Base-by-base conservation (phyloP, 768 basidiomycete species). In the Xerocomus brunneocitrinus region DNA sequence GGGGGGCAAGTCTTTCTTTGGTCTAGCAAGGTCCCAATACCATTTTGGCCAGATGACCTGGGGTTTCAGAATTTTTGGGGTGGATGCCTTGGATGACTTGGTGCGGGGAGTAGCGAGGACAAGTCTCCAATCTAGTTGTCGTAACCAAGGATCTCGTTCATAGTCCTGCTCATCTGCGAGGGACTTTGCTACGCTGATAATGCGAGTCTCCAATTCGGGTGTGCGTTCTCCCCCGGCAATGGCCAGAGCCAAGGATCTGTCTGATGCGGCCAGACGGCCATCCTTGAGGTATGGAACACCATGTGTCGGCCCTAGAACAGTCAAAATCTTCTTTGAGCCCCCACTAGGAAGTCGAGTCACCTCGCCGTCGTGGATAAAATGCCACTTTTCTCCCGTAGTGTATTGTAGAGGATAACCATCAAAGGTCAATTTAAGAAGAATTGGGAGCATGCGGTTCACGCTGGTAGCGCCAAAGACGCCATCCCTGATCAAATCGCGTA, bases 1-100 rank as follows among this genome's bases (percentile, higher is more conserved):
- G 1, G 83, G 84, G 5, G 79, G 74, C 52, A 75, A 63, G 53
- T 75, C 83, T 65, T 84, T 85, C 71, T 80, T 87, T 3, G 87
- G 90, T 61, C 77, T 84, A 3, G 86, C 75, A 3, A 91, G 80
- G 25, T 98, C 94, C 89, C 87, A 93, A 65, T 91, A 99, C 97
- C 97, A 98, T 66, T 91, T 89, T 1, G 95, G 95, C 93, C 95
- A 98, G n/a, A 75, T 50, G 0, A 84, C 77, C 10, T 76, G 76
- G 4, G 73, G 72, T 58, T 74, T 75, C 1, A 62, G 47, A 44
- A 49, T 35, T 63, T 74, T 54, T 22, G 62, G 51, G 19, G 49
- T 22, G 34, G 49, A 19, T 25, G 46, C 19, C 25, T 22, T 39
- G 19, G 49, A 43, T 19, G 50, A 22, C 31, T 47, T 49, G n/a